Base-by-base conservation (phyloP, 306 rosid species). In the Lathyrus aphaca region DNA sequence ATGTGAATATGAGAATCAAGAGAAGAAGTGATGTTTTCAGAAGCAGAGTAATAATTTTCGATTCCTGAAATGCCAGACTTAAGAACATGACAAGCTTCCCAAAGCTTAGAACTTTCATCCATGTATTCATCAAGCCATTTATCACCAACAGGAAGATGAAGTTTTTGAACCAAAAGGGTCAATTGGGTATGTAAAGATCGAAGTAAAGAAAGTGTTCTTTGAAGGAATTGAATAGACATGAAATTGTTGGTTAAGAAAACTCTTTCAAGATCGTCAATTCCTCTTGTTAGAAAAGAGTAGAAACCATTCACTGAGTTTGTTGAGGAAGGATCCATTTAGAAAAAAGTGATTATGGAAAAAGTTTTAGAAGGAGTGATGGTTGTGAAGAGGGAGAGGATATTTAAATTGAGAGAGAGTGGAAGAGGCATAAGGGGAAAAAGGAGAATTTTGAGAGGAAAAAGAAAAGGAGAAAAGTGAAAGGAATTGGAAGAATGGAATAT, bases 211-310 rank as follows among this genome's bases (percentile, higher is more conserved):
- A 95, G 93, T 21, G 83, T 79, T 50, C 96, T 80, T 71, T 95
- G 99, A 14, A 95, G 96, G 83, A 95, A 95, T 81, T 95, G 99
- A 80, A 95, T 84, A 75, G 99, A 95, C 99, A 91, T 95, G 93
- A 91, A 95, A 80, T 87, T 95, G 54, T 80, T 95, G 16, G 82
- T 84, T 4, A 95, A 82, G 57, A 79, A 91, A 21, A 90, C 89
- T 50, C 97, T 65, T 59, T 95, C 99, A 11, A 95, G 99, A 85
- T 95, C 99, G 46, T 95, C 99, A 66, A 95, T 89, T 71, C 96
- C 97, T 42, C 97, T 80, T 10, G 92, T 95, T n/a, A 95, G 80
- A 62, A 87, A 86, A 7, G 93, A 80, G 79, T 91, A 95, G 93
- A 95, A 95, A 21, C 99, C 96, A 76, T 87, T 91, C 48, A 95